Conservation (phyloP, 805 yeast genomes). For the Millerozyma miso region DNA sequence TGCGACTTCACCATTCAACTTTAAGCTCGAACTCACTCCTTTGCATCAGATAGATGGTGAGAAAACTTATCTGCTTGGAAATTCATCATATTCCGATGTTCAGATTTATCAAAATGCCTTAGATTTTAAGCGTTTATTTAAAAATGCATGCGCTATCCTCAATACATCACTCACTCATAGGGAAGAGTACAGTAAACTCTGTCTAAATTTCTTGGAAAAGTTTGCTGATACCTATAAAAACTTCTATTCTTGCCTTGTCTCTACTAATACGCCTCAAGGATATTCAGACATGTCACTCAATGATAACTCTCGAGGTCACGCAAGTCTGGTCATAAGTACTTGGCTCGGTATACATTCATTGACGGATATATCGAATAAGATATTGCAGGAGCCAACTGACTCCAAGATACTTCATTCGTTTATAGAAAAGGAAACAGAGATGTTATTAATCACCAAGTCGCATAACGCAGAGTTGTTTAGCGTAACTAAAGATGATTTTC, state of each 20-base stretch:
- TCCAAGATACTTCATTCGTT: slow-evolving; percentile 9
- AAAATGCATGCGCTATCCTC: slow-evolving; percentile 46
- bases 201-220: slow-evolving; percentile 35
- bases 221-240: slow-evolving; percentile 28
- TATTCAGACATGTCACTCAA: slow-evolving; percentile 17
- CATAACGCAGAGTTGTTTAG: slow-evolving; percentile 18
- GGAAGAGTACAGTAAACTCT: slow-evolving; percentile 46
- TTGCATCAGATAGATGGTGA: slow-evolving; percentile 19
- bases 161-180: slow-evolving; percentile 61
- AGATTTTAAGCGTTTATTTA: slow-evolving; percentile 45
- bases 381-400: slow-evolving; percentile 12
- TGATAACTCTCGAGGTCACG: background rate
- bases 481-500: slow-evolving; percentile 46
- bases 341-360: slow-evolving; percentile 34
- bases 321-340: slow-evolving; percentile 20
- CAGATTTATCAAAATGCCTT: slow-evolving; percentile 39
- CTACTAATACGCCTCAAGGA: slow-evolving; percentile 4
- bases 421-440: slow-evolving; percentile 21
- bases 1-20: slow-evolving; percentile 5
- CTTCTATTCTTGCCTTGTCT: slow-evolving; percentile 34
- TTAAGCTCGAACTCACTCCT: slow-evolving; percentile 28
- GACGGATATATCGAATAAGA: slow-evolving; percentile 16
- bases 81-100: slow-evolving; percentile 2
- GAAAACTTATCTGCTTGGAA: background rate
- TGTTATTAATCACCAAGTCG: slow-evolving; percentile 21